Base-by-base conservation (phyloP, 768 basidiomycete genomes). In the Tulasnella sp. region DNA sequence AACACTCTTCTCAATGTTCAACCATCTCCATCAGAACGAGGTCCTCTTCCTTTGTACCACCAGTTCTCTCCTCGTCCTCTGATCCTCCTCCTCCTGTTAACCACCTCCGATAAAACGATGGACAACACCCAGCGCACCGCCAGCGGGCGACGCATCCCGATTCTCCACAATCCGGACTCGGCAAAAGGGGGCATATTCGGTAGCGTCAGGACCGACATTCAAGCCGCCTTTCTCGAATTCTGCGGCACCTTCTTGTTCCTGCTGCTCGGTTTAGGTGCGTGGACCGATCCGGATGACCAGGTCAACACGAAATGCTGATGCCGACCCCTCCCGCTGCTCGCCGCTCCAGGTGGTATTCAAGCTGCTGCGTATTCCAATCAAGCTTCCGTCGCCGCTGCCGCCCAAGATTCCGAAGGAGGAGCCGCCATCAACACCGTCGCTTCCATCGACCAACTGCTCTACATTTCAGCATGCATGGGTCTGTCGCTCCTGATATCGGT, bases 401-500 rank as follows among this genome's bases (percentile, higher is more conserved):
- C 74, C 11, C n/a, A 72, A 32, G 44, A 55, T n/a, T 57, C 73
- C 4, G 57, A 40, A 39, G 67, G 77, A 32, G 74, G 32, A 23
- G 48, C 69, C 4, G 75, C 78, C 18, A 39, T 74, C 46, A 80
- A 79, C 74, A 35, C 71, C 16, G 80, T 80, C 48, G 79, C 79
- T 20, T 78, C 76, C 57, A 80, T 80, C 61, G 77, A 80, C n/a
- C 80, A 80, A 67, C 57, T 80, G 40, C 48, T 79, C 23, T 80
- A 77, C 77, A 80, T 80, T 35, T 77, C 80, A 18, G 77, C 57
- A 13, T 73, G 70, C n/a, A 80, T 79, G 79, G 79, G 80, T 32
- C 77, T 79, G 3, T 75, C 61, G 11, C 79, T 80, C 16, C 70
- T 77, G 39, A 73, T 80, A 10, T 61, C 81, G 32, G 79, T 74